phyloP scores from a whole-genome alignment of 2,329 filamentous ascomycete species.

The Aspergillus quadricinctus region DNA sequence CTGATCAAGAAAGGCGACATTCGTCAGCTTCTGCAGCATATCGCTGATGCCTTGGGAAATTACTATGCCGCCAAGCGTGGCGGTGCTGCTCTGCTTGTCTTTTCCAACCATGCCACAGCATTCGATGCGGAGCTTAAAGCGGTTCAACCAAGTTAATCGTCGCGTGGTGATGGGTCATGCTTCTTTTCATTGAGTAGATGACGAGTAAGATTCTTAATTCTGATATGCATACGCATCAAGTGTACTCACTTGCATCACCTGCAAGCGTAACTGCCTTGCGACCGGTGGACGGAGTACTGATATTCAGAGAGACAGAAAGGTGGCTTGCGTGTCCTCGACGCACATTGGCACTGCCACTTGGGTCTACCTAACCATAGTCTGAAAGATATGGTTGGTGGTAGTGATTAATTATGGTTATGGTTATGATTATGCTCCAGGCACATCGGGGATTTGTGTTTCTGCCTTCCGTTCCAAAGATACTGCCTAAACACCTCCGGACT shows the following conservation, averaged over 20 bases:
- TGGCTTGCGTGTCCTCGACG: background rate
- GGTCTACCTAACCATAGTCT: background rate
- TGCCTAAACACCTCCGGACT: conserved; percentile 1
- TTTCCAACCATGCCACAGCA: background rate
- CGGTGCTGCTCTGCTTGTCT: background rate
- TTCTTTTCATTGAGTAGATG: background rate
- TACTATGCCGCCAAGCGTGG: background rate
- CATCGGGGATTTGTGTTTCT: background rate
- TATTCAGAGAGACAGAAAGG: background rate
- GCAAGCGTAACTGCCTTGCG: background rate
- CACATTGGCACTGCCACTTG: background rate
- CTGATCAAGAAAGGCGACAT: background rate
- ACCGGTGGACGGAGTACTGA: background rate
- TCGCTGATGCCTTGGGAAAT: background rate
- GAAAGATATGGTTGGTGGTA: background rate
- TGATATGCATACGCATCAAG: background rate
- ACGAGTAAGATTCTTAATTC: background rate
- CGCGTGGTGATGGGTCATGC: background rate
- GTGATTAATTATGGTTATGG: background rate
- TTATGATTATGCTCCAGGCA: background rate
- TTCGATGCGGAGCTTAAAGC: background rate
- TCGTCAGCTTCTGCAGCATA: background rate
- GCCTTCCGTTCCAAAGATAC: background rate
- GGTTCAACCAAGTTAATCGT: background rate
- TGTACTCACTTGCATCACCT: background rate